Evolutionary conservation across 768 basidiomycete genomes (phyloP).

Genomic region (Coprinopsis sp.): DNA sequence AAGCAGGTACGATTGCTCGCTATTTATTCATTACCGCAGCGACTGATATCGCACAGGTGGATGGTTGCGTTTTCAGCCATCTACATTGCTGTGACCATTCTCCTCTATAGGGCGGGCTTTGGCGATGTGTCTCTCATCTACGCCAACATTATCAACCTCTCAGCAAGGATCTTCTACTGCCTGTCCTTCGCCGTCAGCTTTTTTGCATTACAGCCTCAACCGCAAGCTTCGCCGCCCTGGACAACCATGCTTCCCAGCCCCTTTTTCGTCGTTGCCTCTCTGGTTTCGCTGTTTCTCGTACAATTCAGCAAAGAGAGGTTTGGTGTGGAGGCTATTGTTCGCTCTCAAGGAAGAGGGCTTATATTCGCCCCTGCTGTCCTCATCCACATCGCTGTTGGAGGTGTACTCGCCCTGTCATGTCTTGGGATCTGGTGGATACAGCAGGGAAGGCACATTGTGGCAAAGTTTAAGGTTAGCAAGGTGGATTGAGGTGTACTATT

Average conservation of each 20-base stretch:
- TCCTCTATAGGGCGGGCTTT: constrained; percentile 40
- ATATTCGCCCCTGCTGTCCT: background rate
- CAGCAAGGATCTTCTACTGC: constrained; percentile 59
- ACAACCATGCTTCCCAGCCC: constrained; percentile 11
- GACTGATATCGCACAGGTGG: constrained; percentile 39
- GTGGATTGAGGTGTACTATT: constrained; percentile 1
- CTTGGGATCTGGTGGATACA: constrained; percentile 1
- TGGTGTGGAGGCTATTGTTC: constrained; percentile 16
- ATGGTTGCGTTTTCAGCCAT: constrained; percentile 72
- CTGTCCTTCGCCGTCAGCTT: constrained; percentile 44
- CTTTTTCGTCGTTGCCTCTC: constrained; percentile 17
- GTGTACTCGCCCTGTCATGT: background rate
- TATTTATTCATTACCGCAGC: constrained; percentile 5
- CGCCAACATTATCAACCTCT: constrained; percentile 68
- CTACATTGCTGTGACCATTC: constrained; percentile 55
- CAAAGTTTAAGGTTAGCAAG: background rate
- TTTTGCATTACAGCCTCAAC: constrained; percentile 33
- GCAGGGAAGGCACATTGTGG: background rate
- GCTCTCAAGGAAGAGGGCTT: background rate
- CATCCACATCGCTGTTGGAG: background rate
- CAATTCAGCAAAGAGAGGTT: constrained; percentile 20
- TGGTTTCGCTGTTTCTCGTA: constrained; percentile 25
- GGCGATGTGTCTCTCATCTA: constrained; percentile 73
- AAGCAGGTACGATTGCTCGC: constrained; percentile 41
- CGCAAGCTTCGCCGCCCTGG: constrained; percentile 6